phyloP scores from a whole-genome alignment of 805 yeast genomes.

The Jamesozyma jinghongensis region DNA sequence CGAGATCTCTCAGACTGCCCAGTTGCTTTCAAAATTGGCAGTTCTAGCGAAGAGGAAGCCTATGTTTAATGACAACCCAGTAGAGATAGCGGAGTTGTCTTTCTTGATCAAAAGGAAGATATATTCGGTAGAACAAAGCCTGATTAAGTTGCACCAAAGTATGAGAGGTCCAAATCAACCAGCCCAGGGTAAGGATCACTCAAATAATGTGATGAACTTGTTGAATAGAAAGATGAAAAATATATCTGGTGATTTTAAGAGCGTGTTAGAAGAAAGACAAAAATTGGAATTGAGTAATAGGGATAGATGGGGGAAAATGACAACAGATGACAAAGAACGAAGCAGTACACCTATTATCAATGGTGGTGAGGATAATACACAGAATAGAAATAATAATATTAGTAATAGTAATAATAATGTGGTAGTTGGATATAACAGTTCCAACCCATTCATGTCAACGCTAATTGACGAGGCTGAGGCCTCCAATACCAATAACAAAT shows the following conservation, averaged over 20 bases:
- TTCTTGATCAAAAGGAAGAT: constrained; percentile 48
- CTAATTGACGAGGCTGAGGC: constrained; percentile 21
- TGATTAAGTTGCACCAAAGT: constrained; percentile 65
- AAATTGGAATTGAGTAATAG: constrained; percentile 71
- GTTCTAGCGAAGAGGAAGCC: constrained; percentile 80
- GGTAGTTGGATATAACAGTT: constrained; percentile 23
- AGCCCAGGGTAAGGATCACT: constrained; percentile 36
- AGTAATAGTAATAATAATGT: background rate
- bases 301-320: constrained; percentile 75
- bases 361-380: background rate
- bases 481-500: constrained; percentile 5
- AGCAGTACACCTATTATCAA: background rate
- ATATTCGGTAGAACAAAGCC: constrained; percentile 64
- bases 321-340: constrained; percentile 29
- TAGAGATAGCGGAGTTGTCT: constrained; percentile 87
- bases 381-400: background rate
- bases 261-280: constrained; percentile 82
- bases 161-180: background rate
- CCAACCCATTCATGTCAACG: constrained; percentile 35
- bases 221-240: constrained; percentile 85
- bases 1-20: constrained; percentile 82
- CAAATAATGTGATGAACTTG: constrained; percentile 77
- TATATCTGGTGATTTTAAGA: constrained; percentile 84
- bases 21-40: constrained; percentile 70
- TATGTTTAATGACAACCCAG: constrained; percentile 85